These are phyloP conservation scores for Mycosphaerella sp. DNA, from an alignment of 2,329 filamentous ascomycete genomes.

Conservation along the genomic window DNA sequence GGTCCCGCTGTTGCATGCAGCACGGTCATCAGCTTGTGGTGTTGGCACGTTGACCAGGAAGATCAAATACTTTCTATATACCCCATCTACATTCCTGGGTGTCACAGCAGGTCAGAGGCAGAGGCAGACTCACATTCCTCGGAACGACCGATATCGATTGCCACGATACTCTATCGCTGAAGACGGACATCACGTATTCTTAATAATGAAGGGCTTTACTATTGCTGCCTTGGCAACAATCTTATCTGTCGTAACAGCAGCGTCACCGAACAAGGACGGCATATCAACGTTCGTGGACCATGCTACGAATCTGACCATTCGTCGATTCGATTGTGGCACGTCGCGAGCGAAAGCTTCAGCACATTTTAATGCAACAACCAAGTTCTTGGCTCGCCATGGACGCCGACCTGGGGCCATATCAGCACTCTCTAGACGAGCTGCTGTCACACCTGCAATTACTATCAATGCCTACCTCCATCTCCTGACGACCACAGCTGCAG, in stretches of 20 bases:
- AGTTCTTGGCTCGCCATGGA: slow-evolving; percentile 31
- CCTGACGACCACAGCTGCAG: slow-evolving; percentile 36
- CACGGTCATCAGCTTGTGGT: not conserved
- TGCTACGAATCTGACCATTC: slow-evolving; percentile 25
- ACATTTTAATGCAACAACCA: slow-evolving; percentile 37
- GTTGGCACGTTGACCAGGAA: not conserved
- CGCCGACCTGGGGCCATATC: slow-evolving; percentile 12
- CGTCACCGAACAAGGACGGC: slow-evolving; percentile 1
- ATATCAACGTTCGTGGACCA: slow-evolving; percentile 25
- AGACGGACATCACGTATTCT: slow-evolving; percentile 15
- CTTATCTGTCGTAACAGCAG: slow-evolving; percentile 15
- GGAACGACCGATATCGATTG: slow-evolving; percentile 2
- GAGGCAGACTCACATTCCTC: slow-evolving; percentile 13
- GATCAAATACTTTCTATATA: slow-evolving; percentile 7
- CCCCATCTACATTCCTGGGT: slow-evolving; percentile 18
- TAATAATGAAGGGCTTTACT: slow-evolving; percentile 24
- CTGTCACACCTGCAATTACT: slow-evolving; percentile 29
- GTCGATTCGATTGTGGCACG: slow-evolving; percentile 42
- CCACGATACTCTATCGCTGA: slow-evolving; percentile 10
- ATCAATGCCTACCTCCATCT: slow-evolving; percentile 45
- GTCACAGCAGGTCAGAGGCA: not conserved
- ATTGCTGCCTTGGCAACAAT: slow-evolving; percentile 21
- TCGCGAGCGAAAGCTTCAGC: slow-evolving; percentile 33
- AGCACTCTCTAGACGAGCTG: slow-evolving; percentile 24
- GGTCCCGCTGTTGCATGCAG: not conserved